These are phyloP conservation scores for Gymnopilus dilepis DNA, from an alignment of 768 basidiomycete genomes.

Conservation along the genomic window DNA sequence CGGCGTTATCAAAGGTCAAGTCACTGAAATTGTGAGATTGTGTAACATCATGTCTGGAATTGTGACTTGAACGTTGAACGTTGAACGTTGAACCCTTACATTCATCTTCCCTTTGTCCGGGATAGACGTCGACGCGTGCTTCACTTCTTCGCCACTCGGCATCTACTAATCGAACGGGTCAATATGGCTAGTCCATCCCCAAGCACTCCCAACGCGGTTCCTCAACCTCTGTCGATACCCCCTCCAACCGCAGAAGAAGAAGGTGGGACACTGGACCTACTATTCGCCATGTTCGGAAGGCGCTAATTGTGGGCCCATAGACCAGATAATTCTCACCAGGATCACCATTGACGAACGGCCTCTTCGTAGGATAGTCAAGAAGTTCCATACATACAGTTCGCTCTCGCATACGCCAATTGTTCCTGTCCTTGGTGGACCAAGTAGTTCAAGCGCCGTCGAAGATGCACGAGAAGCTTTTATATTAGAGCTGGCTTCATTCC, in stretches of 20 bases:
- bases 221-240: slow-evolving; percentile 41
- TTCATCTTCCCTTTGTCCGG: background rate
- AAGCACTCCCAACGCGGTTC: slow-evolving; percentile 25
- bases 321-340: slow-evolving; percentile 79
- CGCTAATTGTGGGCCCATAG: slow-evolving; percentile 47
- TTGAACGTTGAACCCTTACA: too few relatives aligned
- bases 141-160: background rate
- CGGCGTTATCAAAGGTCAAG: background rate
- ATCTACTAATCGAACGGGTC: background rate
- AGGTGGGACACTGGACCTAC: slow-evolving; percentile 41
- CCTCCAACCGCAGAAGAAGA: slow-evolving; percentile 67
- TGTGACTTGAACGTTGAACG: too few relatives aligned
- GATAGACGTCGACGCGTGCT: background rate
- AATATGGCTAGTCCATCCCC: slow-evolving; percentile 22
- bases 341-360: slow-evolving; percentile 85
- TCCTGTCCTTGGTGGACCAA: slow-evolving; percentile 32
- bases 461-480: slow-evolving; percentile 82
- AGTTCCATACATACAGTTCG: slow-evolving; percentile 76
- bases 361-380: slow-evolving; percentile 78
- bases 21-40: too few relatives aligned
- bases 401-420: slow-evolving; percentile 56
- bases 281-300: slow-evolving; percentile 16
- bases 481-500: slow-evolving; percentile 78
- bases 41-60: background rate
- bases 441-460: slow-evolving; percentile 45